These are phyloP conservation scores for Aspergillus avenaceus DNA, from an alignment of 495 filamentous ascomycete species.

Conservation along the genomic window DNA sequence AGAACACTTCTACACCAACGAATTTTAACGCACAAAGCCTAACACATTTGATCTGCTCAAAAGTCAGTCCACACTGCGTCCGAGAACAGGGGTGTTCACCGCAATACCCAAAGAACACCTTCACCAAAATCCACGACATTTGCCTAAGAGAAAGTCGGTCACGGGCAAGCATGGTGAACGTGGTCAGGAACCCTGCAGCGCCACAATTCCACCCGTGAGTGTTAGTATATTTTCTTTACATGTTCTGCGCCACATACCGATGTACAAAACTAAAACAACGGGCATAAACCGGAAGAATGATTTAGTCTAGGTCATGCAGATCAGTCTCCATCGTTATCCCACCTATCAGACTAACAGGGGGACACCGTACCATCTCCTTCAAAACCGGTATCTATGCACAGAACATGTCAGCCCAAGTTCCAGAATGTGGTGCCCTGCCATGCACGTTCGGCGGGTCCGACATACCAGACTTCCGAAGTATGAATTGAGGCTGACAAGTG, in stretches of 20 bases:
- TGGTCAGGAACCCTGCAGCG: slow-evolving; percentile 78
- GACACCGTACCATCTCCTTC: slow-evolving; percentile 70
- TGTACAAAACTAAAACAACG: slow-evolving; percentile 78
- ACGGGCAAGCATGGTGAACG: slow-evolving; percentile 83
- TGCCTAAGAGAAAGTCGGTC: slow-evolving; percentile 66
- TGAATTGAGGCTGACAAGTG: slow-evolving; percentile 79
- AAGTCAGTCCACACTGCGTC: slow-evolving; percentile 32
- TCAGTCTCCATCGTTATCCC: slow-evolving; percentile 25
- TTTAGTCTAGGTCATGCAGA: slow-evolving; percentile 55
- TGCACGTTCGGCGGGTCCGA: slow-evolving; percentile 9
- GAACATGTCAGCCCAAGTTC: slow-evolving; percentile 21
- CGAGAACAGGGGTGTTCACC: slow-evolving; percentile 26
- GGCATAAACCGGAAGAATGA: slow-evolving; percentile 89
- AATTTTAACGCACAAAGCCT: slow-evolving; percentile 64
- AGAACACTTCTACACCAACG: slow-evolving; percentile 9
- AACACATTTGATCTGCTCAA: slow-evolving; percentile 62
- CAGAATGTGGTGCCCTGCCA: slow-evolving; percentile 3
- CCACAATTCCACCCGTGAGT: slow-evolving; percentile 2
- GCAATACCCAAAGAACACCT: slow-evolving; percentile 69
- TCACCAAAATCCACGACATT: slow-evolving; percentile 85
- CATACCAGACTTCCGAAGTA: slow-evolving; percentile 80
- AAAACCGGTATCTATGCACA: slow-evolving; percentile 67
- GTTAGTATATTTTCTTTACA: too few relatives aligned
- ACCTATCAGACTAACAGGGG: not conserved
- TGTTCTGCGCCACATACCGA: slow-evolving; percentile 43